Base-by-base conservation (phyloP, 2,329 filamentous ascomycete genomes). In the Trichoderma hamatum region DNA sequence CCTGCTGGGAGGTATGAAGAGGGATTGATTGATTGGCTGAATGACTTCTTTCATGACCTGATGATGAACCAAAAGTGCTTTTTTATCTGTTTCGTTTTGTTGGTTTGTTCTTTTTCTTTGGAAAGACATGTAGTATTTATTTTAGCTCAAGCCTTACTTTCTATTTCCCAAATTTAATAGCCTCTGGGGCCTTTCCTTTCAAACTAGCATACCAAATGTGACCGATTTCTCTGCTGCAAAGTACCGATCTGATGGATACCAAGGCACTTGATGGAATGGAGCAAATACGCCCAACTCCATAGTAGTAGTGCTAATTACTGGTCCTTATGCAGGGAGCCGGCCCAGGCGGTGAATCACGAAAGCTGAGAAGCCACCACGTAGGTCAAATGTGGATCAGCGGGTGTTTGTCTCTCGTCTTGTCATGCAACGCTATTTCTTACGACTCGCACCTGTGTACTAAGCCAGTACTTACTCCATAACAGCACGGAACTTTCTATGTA, bases 311-410 rank as follows among this genome's bases (percentile, higher is more conserved):
- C n/a, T n/a, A 54, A 51, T 46, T 32, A 9, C 34, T 32, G 16
- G 39, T 46, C 36, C 43, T 65, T 34, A 49, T 62, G 51, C 43
- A 46, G 43, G 49, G 49, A 54, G 36, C 32, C 58, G 36, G 24
- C 32, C 21, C 19, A 59, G 60, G 67, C 54, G 60, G 67, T 69
- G 60, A 65, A 54, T 58, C 56, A 54, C 39, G 14, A 26, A 51
- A 43, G 60, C 61, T 60, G 60, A 55, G 67, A 65, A 58, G 67
- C 52, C 67, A 58, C 59, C 67, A 64, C 67, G 60, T 64, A 69
- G 67, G 43, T 36, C 39, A 7, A 52, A 14, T 54, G 65, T 67
- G 65, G 67, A 69, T 64, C 59, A 58, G 28, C 7, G 24, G 32
- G 36, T 39, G 39, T 43, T 34, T 56, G 54, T 28, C 51, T 56